Evolutionary conservation across 495 filamentous ascomycete species (phyloP), one percentile per base, ranked within the genome.

Genomic region (Aspergillus sclerotioniger): DNA sequence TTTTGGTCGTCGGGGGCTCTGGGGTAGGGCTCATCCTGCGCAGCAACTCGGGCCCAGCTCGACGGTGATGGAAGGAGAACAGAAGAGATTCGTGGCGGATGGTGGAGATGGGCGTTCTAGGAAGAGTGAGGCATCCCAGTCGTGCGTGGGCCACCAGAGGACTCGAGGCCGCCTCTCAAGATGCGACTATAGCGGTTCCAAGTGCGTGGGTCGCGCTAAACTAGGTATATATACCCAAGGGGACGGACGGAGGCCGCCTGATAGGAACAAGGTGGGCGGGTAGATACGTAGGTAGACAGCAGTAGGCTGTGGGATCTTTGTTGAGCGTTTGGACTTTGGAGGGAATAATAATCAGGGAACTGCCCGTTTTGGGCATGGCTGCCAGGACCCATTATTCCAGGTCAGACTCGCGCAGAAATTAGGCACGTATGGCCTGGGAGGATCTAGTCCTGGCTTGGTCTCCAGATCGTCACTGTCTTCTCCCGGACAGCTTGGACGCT

Each of bases 1-100:
- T 74, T 55, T 68, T 75, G 20, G 58, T 51, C 20, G 62, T 54
- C 13, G 58, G 48, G 17, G 52, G 51, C 47, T 66, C 59, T 16
- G 46, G 52, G 31, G 53, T 57, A 33, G 64, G 50, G 52, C 47
- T 62, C 65, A 67, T 66, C 49, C 28, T 64, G 58, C 17, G 19
- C 35, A 57, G 32, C 29, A 43, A 39, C 44, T 31, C 21, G 54
- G 50, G 41, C 48, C 28, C 54, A 15, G 46, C 16, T 51, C 33
- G 44, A 51, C 44, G 15, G 28, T 6, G 54, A 52, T 44, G 54
- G 50, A 59, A 59, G 39, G 54, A 51, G 35, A 15, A 25, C 13
- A 41, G 37, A 41, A 41, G 37, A 53, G 8, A n/a, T 49, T 55
- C 31, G 51, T 59, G 56, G 33, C 46, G 52, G 43, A 35, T 21